Percentiles rank a stretch among this genome's conserved stretches.
phyloP scores from a whole-genome alignment of 192 early-diverging fungal genomes.

The Oehlia diaphana region DNA sequence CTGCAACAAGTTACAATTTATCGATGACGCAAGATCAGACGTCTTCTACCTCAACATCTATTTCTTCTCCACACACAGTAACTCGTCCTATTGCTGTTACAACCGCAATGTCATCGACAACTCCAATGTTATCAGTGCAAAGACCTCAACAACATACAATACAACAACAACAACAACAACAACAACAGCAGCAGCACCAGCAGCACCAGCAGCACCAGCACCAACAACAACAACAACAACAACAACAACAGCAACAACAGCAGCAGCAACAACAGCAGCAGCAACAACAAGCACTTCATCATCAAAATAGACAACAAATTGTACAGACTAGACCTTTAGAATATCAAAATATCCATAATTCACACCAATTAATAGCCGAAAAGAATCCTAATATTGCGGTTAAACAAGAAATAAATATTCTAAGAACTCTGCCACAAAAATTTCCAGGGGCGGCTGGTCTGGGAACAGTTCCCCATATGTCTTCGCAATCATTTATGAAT shows the following conservation, averaged over 20 bases:
- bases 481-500: not conserved
- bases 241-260: no score
- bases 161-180: no score
- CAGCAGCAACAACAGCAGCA: not conserved
- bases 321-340: not conserved
- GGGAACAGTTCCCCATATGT: not conserved
- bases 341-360: not conserved
- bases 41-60: not conserved
- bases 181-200: no score
- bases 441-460: not conserved
- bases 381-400: not conserved
- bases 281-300: no score
- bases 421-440: not conserved
- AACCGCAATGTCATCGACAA: not conserved
- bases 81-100: conserved; percentile 4
- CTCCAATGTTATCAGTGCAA: not conserved
- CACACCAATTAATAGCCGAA: not conserved
- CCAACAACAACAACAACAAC: no score
- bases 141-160: not conserved
- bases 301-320: no score
- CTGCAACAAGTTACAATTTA: not conserved
- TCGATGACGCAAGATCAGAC: not conserved
- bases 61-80: not conserved
- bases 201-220: no score
- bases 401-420: not conserved